Evolutionary conservation across 495 filamentous ascomycete genomes (phyloP).

Genomic region (Annulohypoxylon stygium): DNA sequence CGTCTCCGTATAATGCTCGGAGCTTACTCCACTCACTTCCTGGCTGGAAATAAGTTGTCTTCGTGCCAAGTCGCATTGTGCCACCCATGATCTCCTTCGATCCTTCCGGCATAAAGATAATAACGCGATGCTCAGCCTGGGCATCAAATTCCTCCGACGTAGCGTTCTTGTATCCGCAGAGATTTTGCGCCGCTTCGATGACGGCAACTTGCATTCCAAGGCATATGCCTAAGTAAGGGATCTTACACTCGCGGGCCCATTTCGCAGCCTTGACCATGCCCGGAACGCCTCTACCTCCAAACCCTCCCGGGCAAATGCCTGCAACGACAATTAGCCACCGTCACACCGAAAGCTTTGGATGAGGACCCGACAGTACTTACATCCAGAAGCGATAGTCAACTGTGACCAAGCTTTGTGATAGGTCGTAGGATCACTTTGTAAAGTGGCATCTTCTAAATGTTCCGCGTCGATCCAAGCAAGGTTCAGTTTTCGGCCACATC

Average conservation of each 20-base stretch:
- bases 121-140: constrained; percentile 67
- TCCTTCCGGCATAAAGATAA: constrained; percentile 94
- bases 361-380: constrained; percentile 14
- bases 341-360: background rate
- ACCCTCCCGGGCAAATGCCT: constrained; percentile 75
- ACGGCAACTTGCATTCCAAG: constrained; percentile 96
- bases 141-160: constrained; percentile 75
- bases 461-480: constrained; percentile 86
- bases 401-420: constrained; percentile 90
- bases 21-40: constrained; percentile 84
- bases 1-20: constrained; percentile 77
- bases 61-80: constrained; percentile 90
- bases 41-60: constrained; percentile 79
- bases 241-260: constrained; percentile 85
- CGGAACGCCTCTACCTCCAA: constrained; percentile 82
- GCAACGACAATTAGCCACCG: constrained; percentile 46
- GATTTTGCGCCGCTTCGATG: constrained; percentile 85
- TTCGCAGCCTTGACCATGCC: constrained; percentile 89
- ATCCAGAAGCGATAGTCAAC: constrained; percentile 59
- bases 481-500: constrained; percentile 81
- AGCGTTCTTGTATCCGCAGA: constrained; percentile 72
- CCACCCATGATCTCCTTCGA: constrained; percentile 76
- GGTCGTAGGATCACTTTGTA: constrained; percentile 71
- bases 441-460: constrained; percentile 76
- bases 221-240: constrained; percentile 91